A percentile compares a stretch with the other conserved stretches of the same genome.
Evolutionary conservation across 768 basidiomycete genomes (phyloP).

Genomic region (Panus rudis): DNA sequence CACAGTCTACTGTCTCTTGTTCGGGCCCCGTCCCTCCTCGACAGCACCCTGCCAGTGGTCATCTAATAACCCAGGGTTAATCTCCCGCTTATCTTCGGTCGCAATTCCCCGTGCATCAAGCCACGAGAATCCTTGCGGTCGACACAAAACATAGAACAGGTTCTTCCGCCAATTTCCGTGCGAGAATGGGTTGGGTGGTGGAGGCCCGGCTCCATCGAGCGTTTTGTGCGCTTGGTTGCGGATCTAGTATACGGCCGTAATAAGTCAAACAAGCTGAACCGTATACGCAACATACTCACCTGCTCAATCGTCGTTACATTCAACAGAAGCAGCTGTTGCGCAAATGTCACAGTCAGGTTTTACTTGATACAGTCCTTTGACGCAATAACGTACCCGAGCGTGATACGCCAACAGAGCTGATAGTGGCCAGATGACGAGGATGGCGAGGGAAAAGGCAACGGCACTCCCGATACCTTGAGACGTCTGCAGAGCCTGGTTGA

Average conservation of each 20-base stretch:
- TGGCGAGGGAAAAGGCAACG: constrained; percentile 66
- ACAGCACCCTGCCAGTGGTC: constrained; percentile 16
- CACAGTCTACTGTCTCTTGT: not conserved
- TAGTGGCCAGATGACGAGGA: constrained; percentile 78
- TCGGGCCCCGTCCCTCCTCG: constrained; percentile 14
- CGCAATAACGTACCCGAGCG: constrained; percentile 55
- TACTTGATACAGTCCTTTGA: not conserved
- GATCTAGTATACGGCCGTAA: constrained; percentile 42
- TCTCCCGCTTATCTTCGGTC: constrained; percentile 64
- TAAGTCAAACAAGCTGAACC: constrained; percentile 9
- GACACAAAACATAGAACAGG: constrained; percentile 66
- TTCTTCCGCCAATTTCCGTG: constrained; percentile 74
- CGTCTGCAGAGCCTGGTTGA: constrained; percentile 34
- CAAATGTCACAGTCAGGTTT: constrained; percentile 2
- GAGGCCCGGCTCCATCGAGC: constrained; percentile 46
- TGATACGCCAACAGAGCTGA: constrained; percentile 77
- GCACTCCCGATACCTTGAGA: constrained; percentile 65
- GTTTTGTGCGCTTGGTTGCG: constrained; percentile 78
- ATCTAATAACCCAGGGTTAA: constrained; percentile 58
- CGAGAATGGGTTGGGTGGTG: constrained; percentile 83
- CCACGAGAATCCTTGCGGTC: constrained; percentile 80
- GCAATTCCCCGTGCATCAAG: constrained; percentile 52
- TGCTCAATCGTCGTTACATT: constrained; percentile 97
- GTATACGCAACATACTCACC: constrained; percentile 36
- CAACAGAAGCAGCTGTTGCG: constrained; percentile 60